phyloP scores from a whole-genome alignment of 441 rosid species.

The Croton setiger region DNA sequence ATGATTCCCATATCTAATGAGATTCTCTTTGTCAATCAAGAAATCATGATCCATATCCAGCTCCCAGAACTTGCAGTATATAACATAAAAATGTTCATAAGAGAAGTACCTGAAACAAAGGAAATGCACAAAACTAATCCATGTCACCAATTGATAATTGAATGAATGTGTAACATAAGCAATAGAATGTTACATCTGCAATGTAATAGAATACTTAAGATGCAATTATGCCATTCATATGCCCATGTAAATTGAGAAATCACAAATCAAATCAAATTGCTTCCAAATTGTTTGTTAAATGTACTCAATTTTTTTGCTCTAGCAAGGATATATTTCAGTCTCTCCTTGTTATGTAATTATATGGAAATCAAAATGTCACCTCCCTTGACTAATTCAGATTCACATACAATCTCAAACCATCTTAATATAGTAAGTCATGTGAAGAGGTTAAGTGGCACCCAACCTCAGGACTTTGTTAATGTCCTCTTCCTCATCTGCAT shows the following conservation, averaged over 20 bases:
- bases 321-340: not conserved
- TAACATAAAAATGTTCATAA: constrained; percentile 92
- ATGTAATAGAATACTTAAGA: not conserved
- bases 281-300: not conserved
- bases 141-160: not conserved
- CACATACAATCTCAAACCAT: not conserved
- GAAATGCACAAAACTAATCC: not conserved
- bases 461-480: constrained; percentile 96
- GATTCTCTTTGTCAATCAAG: constrained; percentile 91
- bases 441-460: constrained; percentile 15
- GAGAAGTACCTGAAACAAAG: constrained; percentile 70
- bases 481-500: constrained; percentile 95
- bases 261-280: not conserved
- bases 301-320: not conserved
- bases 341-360: constrained; percentile 1
- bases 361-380: not conserved
- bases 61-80: constrained; percentile 99
- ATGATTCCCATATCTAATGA: constrained; percentile 91
- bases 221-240: constrained; percentile 3
- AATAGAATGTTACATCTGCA: not conserved
- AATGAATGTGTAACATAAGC: constrained; percentile 4
- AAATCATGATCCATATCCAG: constrained; percentile 97
- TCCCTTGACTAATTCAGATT: not conserved
- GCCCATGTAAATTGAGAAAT: not conserved
- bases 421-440: not conserved